A percentile compares a stretch with the other conserved stretches of the same genome.
Conservation (phyloP, 495 filamentous ascomycete genomes). For the Podospora sp. region DNA sequence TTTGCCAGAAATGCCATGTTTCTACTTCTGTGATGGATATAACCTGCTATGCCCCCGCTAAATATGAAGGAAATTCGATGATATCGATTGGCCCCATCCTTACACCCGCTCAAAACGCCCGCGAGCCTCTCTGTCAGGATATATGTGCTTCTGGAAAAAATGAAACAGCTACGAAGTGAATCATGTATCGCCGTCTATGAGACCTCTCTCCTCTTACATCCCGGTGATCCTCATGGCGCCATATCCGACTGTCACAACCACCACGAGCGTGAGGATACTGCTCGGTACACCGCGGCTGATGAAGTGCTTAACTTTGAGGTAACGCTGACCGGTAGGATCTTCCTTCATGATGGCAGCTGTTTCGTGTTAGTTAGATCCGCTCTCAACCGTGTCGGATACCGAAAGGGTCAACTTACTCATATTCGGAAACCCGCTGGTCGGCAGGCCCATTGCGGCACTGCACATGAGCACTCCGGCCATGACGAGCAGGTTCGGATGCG, state of each 20-base stretch:
- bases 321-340: slow-evolving; percentile 86
- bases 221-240: slow-evolving; percentile 80
- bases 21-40: not conserved
- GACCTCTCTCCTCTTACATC: too few relatives aligned
- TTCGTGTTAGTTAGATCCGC: not conserved
- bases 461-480: slow-evolving; percentile 75
- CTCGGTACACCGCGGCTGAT: slow-evolving; percentile 85
- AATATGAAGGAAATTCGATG: not conserved
- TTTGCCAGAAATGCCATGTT: not conserved
- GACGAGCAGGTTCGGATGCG: slow-evolving; percentile 91
- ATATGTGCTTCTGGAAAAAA: not conserved
- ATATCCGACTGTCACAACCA: slow-evolving; percentile 87
- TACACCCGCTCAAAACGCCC: not conserved
- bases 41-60: not conserved
- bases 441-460: slow-evolving; percentile 80
- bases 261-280: slow-evolving; percentile 75
- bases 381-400: too few relatives aligned
- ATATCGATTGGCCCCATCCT: not conserved
- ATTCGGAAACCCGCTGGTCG: slow-evolving; percentile 96
- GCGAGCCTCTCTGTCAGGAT: too few relatives aligned
- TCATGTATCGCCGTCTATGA: not conserved
- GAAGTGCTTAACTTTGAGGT: slow-evolving; percentile 91
- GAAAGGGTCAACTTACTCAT: slow-evolving; percentile 79
- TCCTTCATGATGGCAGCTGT: slow-evolving; percentile 99
- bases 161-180: not conserved